Conservation (phyloP, 352 stramenopile genomes). For the Aphanomyces stellatus region DNA sequence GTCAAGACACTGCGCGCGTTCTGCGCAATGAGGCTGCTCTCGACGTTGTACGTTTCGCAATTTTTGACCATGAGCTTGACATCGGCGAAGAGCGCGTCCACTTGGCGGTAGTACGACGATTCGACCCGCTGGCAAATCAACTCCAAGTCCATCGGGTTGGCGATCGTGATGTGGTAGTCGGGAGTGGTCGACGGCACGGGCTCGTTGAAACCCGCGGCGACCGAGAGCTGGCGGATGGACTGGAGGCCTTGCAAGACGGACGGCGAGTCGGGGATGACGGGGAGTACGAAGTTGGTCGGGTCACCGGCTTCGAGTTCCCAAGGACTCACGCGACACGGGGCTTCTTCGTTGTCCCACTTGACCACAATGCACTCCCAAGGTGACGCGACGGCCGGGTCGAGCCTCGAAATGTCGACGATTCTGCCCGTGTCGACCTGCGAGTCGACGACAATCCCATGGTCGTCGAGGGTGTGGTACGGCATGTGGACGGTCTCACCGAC, state of each 20-base stretch:
- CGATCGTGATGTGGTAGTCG: conserved; percentile 74
- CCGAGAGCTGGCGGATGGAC: conserved; percentile 53
- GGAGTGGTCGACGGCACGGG: conserved; percentile 63
- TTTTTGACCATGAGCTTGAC: conserved; percentile 62
- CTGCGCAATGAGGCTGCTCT: conserved; percentile 67
- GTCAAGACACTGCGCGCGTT: conserved; percentile 64
- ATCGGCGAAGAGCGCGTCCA: conserved; percentile 74
- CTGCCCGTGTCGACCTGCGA: conserved; percentile 54
- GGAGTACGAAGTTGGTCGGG: conserved; percentile 31
- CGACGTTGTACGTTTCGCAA: conserved; percentile 82
- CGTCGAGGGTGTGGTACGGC: conserved; percentile 56
- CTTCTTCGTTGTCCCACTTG: conserved; percentile 56
- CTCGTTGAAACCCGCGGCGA: conserved; percentile 71
- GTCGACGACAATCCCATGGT: conserved; percentile 45
- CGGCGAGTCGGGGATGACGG: conserved; percentile 26
- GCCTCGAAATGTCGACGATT: conserved; percentile 32
- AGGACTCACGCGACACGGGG: conserved; percentile 55
- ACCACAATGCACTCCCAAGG: conserved; percentile 75
- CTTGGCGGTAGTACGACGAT: conserved; percentile 70
- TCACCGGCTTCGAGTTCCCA: conserved; percentile 71
- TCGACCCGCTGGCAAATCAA: conserved; percentile 64
- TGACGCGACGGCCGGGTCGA: conserved; percentile 26
- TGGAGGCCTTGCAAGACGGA: conserved; percentile 46
- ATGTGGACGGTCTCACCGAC: conserved; percentile 65
- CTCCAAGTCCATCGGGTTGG: conserved; percentile 77